These are phyloP conservation scores for Sanghuangporus baumii DNA, from an alignment of 1,284 basidiomycete genomes.

Conservation along the genomic window DNA sequence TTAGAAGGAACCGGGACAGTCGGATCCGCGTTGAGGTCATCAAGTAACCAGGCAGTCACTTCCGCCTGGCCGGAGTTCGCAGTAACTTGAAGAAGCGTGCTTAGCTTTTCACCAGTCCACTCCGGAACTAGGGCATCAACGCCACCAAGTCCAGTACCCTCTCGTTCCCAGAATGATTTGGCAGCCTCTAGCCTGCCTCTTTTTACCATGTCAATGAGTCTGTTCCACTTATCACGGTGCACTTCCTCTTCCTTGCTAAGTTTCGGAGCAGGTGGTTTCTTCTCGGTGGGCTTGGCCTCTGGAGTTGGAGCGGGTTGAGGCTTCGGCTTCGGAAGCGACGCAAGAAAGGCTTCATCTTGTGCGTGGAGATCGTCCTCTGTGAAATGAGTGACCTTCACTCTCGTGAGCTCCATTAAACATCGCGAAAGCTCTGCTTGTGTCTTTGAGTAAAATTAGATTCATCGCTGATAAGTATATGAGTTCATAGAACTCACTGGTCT, in stretches of 20 bases:
- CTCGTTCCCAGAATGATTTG: constrained; percentile 77
- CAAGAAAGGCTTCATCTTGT: constrained; percentile 84
- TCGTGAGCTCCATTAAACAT: constrained; percentile 84
- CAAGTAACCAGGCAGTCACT: constrained; percentile 73
- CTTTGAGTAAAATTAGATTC: constrained; percentile 32
- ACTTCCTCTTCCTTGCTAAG: constrained; percentile 76
- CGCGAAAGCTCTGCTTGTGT: constrained; percentile 89
- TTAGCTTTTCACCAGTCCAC: constrained; percentile 53
- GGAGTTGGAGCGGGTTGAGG: constrained; percentile 33
- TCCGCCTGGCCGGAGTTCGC: constrained; percentile 73
- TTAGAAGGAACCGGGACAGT: constrained; percentile 51
- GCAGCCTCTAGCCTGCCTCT: constrained; percentile 83
- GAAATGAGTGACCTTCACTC: constrained; percentile 81
- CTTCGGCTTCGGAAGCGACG: constrained; percentile 78
- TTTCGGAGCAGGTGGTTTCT: constrained; percentile 45
- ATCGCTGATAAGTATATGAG: background rate
- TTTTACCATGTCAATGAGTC: constrained; percentile 83
- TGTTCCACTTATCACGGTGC: constrained; percentile 68
- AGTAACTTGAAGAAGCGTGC: constrained; percentile 78
- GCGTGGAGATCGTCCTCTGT: constrained; percentile 80
- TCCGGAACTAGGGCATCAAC: constrained; percentile 60
- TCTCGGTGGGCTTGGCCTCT: constrained; percentile 29
- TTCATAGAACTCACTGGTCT: constrained; percentile 63
- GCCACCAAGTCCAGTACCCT: constrained; percentile 53
- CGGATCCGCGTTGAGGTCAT: constrained; percentile 79